Evolutionary conservation across 2,329 filamentous ascomycete genomes (phyloP), one percentile per base, ranked within the genome.

Genomic region (Nannizziopsis barbatae): DNA sequence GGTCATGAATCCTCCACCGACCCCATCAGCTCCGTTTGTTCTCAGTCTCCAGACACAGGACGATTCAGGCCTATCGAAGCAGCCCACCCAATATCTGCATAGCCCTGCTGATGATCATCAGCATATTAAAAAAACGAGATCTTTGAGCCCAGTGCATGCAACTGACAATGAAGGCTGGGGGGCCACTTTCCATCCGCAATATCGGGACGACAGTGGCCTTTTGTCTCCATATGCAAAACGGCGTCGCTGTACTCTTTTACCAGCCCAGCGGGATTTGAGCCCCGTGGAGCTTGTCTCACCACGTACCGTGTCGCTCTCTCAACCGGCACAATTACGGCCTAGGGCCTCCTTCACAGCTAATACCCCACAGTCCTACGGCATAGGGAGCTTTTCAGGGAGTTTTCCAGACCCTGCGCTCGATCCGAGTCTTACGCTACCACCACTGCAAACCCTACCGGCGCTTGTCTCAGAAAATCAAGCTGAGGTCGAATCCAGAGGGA

Each of bases 401-500:
- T 69, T n/a, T n/a, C n/a, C n/a, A n/a, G n/a, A n/a, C n/a, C n/a
- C n/a, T n/a, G n/a, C n/a, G n/a, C n/a, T 70, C 40, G 71, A 75
- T 49, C 66, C 69, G 30, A 75, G 69, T 5, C 58, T 78, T 22
- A 75, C 68, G 22, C 68, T 79, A 5, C 73, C 76, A 36, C 75
- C 76, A 5, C 60, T 79, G 15, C 70, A 77, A 55, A 73, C 72
- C 5, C 56, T 54, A 42, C 53, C 57, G 15, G 58, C 58, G 12
- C 61, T 55, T 43, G 50, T 60, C 3, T 36, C 20, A 20, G 56
- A 57, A 35, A 64, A 67, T 35, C 62, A 77, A 67, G 56, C 66
- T 54, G 73, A 60, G 42, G 67, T 84, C 17, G 80, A 84, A 57
- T 78, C 81, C 6, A 81, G 84, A 69, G 79, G 89, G 51, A 86